Evolutionary conservation across 306 rosid genomes (phyloP).

Genomic region (Cucumis hystrix): DNA sequence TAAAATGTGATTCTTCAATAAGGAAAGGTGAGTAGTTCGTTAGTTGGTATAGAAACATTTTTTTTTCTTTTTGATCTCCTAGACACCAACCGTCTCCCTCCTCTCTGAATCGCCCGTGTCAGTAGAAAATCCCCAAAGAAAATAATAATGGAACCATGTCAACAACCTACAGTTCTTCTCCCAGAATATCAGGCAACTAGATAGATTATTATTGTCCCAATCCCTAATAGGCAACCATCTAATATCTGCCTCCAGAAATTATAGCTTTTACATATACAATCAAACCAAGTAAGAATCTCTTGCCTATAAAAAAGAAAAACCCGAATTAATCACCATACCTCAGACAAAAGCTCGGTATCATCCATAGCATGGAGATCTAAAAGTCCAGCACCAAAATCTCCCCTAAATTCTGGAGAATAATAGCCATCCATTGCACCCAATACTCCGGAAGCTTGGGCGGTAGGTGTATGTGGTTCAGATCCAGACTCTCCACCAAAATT

Average conservation of each 20-base stretch:
- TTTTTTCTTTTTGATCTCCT: neutral
- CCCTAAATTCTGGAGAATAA: constrained; percentile 80
- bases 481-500: constrained; percentile 88
- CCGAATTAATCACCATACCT: constrained; percentile 28
- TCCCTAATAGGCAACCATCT: neutral
- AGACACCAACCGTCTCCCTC: neutral
- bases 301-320: neutral
- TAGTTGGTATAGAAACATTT: neutral
- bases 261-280: neutral
- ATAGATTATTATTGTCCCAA: neutral
- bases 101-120: neutral
- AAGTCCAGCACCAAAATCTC: constrained; percentile 96
- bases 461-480: constrained; percentile 60
- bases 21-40: neutral
- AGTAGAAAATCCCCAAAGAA: neutral
- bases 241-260: neutral
- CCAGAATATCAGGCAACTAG: neutral
- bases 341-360: constrained; percentile 91
- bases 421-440: constrained; percentile 45
- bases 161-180: neutral
- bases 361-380: constrained; percentile 98
- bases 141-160: neutral
- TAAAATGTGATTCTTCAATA: neutral
- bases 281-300: neutral
- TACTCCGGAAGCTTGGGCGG: constrained; percentile 52